Conservation (phyloP, 441 rosid genomes). For the Aleurites moluccanus region DNA sequence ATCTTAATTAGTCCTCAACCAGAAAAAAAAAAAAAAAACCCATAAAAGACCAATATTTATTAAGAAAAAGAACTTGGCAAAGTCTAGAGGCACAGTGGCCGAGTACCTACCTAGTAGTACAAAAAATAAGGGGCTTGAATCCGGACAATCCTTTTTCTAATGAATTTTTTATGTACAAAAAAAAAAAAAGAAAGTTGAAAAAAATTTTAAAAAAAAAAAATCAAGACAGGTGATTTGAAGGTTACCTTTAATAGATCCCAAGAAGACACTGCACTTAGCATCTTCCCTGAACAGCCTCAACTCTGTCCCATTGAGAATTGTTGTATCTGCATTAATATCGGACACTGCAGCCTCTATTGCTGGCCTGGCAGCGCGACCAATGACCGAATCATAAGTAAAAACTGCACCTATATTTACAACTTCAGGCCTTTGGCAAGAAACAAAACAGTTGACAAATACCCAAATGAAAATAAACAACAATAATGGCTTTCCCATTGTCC, state of each 20-base stretch:
- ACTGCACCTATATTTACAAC: conserved; percentile 67
- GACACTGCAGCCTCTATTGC: conserved; percentile 66
- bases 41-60: neutral
- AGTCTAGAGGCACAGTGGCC: too few relatives aligned
- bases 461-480: conserved; percentile 23
- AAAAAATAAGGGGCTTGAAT: too few relatives aligned
- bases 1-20: neutral
- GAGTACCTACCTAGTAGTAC: too few relatives aligned
- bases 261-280: conserved; percentile 60
- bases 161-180: too few relatives aligned
- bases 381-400: conserved; percentile 64
- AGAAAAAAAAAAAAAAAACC: neutral
- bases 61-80: neutral
- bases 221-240: neutral
- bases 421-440: conserved; percentile 47
- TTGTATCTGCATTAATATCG: conserved; percentile 60
- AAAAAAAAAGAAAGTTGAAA: too few relatives aligned
- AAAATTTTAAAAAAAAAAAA: too few relatives aligned
- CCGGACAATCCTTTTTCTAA: too few relatives aligned
- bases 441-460: conserved; percentile 39
- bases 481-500: neutral
- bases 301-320: conserved; percentile 54
- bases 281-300: conserved; percentile 48
- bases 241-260: conserved; percentile 68
- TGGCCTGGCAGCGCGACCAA: conserved; percentile 76